These are phyloP conservation scores for Camellia granthamiana DNA, from an alignment of 148 eudicot genomes.

Conservation along the genomic window DNA sequence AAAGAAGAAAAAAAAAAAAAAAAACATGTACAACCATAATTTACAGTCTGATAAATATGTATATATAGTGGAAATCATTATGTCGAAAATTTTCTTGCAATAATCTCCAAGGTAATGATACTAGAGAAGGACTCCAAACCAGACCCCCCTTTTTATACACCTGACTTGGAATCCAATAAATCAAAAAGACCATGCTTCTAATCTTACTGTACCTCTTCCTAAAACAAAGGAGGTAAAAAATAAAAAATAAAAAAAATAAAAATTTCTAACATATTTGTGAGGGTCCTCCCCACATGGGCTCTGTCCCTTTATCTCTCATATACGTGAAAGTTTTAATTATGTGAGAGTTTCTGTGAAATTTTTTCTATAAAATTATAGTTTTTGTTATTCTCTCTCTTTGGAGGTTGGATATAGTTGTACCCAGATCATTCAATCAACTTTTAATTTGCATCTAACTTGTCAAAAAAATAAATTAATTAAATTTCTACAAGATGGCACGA, in stretches of 20 bases:
- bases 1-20: not conserved
- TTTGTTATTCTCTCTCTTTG: no score
- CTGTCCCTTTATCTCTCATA: not conserved
- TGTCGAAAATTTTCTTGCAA: slow-evolving; percentile 7
- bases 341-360: no score
- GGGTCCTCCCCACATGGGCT: not conserved
- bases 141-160: not conserved
- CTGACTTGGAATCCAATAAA: slow-evolving; percentile 21
- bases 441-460: no score
- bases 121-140: not conserved
- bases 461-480: no score
- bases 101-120: slow-evolving; percentile 21
- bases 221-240: not conserved
- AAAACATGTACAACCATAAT: not conserved
- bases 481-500: no score
- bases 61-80: slow-evolving; percentile 17
- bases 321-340: no score
- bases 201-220: not conserved
- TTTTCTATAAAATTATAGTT: no score
- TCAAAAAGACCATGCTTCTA: not conserved
- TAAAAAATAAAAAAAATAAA: no score
- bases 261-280: no score
- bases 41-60: not conserved
- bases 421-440: no score
- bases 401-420: no score